These are phyloP conservation scores for Berberis vulgaris DNA, from an alignment of 164 flowering plant species.

Conservation along the genomic window DNA sequence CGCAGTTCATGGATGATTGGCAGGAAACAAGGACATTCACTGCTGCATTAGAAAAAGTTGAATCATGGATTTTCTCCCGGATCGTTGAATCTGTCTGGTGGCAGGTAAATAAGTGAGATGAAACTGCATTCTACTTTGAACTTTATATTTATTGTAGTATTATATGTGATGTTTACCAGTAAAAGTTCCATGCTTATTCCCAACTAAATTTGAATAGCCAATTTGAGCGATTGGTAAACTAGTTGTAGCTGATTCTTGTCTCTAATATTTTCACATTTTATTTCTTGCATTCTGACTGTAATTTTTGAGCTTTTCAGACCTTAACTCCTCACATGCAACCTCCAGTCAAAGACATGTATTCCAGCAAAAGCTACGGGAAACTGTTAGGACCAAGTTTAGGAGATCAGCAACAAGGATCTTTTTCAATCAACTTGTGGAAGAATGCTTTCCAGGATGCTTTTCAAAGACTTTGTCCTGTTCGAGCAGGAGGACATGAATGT, in stretches of 20 bases:
- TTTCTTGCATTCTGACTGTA: background rate
- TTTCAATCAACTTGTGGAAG: constrained; percentile 79
- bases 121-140: background rate
- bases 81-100: constrained; percentile 98
- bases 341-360: constrained; percentile 27
- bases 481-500: constrained; percentile 89
- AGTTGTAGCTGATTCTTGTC: no score
- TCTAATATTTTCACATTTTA: background rate
- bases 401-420: constrained; percentile 76
- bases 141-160: no score
- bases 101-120: constrained; percentile 55
- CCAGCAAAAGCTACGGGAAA: constrained; percentile 30
- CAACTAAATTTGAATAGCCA: no score
- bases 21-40: constrained; percentile 82
- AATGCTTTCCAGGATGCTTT: constrained; percentile 84
- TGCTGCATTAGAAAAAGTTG: constrained; percentile 73
- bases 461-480: constrained; percentile 86
- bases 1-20: constrained; percentile 71
- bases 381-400: constrained; percentile 63
- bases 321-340: constrained; percentile 92
- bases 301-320: constrained; percentile 37
- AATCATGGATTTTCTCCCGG: constrained; percentile 92
- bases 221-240: no score
- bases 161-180: background rate
- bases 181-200: background rate